These are phyloP conservation scores for Magnusiomyces clavatus DNA, from an alignment of 1,139 yeast species.

Conservation along the genomic window DNA sequence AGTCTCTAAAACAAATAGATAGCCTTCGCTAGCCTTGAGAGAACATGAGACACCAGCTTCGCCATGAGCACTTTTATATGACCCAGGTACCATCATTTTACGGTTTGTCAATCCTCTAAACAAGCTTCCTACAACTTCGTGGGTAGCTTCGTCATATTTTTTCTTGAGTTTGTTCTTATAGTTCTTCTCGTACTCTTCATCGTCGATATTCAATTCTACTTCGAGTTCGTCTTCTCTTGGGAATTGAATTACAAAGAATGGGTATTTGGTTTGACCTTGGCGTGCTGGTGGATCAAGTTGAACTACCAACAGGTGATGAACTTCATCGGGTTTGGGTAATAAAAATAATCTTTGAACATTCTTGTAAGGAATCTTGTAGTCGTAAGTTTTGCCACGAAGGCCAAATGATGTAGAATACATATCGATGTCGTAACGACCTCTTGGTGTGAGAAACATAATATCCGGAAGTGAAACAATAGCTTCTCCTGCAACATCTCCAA, in stretches of 20 bases:
- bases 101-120: constrained; percentile 86
- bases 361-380: constrained; percentile 86
- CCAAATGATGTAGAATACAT: constrained; percentile 85
- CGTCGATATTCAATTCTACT: constrained; percentile 78
- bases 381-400: constrained; percentile 95
- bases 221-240: constrained; percentile 86
- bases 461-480: constrained; percentile 94
- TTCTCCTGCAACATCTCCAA: constrained; percentile 93
- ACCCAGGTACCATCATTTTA: constrained; percentile 80
- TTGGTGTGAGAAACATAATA: constrained; percentile 85
- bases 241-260: constrained; percentile 85
- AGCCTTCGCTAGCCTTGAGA: constrained; percentile 91
- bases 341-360: constrained; percentile 88
- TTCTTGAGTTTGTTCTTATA: constrained; percentile 70
- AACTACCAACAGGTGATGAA: constrained; percentile 77
- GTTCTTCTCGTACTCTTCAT: constrained; percentile 67
- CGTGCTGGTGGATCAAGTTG: constrained; percentile 93
- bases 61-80: constrained; percentile 51
- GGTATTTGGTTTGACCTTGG: constrained; percentile 95
- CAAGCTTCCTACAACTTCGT: constrained; percentile 80
- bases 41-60: constrained; percentile 90
- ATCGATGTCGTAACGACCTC: constrained; percentile 95
- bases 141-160: constrained; percentile 75
- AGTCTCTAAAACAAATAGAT: constrained; percentile 81
- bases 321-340: constrained; percentile 89